Percentiles rank a stretch among this genome's conserved stretches.
Conservation (phyloP, 345 rosid species). For the Clausena lansium region DNA sequence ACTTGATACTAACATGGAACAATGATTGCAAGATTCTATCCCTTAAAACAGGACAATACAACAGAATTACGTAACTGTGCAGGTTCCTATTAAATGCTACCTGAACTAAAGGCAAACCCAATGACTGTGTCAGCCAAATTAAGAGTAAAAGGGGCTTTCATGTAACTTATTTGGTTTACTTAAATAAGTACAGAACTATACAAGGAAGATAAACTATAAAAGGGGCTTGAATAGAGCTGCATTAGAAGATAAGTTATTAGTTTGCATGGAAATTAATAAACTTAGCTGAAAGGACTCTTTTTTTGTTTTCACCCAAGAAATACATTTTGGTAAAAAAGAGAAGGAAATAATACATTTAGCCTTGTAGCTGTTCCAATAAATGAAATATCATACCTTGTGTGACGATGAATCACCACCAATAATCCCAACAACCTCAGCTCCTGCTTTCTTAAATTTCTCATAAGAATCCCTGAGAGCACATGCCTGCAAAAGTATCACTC, state of each 20-base stretch:
- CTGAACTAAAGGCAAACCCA: background rate
- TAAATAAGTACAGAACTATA: background rate
- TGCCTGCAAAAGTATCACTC: slow-evolving; percentile 41
- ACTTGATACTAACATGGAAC: background rate
- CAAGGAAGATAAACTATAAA: too few relatives aligned
- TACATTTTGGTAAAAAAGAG: background rate
- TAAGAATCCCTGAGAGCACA: slow-evolving; percentile 89
- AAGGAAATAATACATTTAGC: background rate
- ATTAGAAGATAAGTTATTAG: too few relatives aligned
- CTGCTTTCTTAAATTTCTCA: slow-evolving; percentile 97
- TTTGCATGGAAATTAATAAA: too few relatives aligned
- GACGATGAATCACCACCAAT: slow-evolving; percentile 85
- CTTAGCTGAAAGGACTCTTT: background rate
- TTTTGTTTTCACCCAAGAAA: background rate
- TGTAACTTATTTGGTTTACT: slow-evolving; percentile 1
- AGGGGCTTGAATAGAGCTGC: background rate
- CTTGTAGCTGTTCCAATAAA: background rate
- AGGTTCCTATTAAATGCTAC: background rate
- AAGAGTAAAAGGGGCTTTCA: background rate
- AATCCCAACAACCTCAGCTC: slow-evolving; percentile 90
- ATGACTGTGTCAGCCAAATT: background rate
- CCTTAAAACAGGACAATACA: background rate
- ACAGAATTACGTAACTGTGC: background rate
- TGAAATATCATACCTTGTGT: slow-evolving; percentile 61
- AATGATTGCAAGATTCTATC: background rate